Conservation (phyloP, 2,329 filamentous ascomycete genomes). For the Alternaria infectoria region DNA sequence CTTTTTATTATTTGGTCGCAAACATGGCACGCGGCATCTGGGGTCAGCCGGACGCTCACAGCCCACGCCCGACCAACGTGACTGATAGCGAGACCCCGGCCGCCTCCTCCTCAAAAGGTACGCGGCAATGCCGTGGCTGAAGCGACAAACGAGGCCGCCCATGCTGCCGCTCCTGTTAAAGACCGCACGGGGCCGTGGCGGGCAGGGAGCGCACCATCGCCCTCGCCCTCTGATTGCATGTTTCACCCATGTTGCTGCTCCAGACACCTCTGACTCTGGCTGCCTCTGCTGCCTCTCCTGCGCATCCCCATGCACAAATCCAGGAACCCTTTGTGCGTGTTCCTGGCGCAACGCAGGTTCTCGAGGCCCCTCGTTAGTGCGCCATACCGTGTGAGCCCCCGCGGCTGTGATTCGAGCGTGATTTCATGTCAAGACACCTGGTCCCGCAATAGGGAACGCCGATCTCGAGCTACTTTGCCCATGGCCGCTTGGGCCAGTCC, state of each 20-base stretch:
- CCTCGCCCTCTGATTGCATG: slow-evolving; percentile 16
- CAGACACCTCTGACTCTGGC: slow-evolving; percentile 8
- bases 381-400: slow-evolving; percentile 15
- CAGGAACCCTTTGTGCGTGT: slow-evolving; percentile 29
- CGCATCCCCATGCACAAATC: slow-evolving; percentile 5
- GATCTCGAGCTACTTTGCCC: slow-evolving; percentile 24
- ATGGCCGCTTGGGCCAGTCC: slow-evolving; percentile 24
- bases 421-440: slow-evolving; percentile 13
- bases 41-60: slow-evolving; percentile 27
- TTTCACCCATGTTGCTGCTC: slow-evolving; percentile 15
- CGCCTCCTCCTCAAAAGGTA: slow-evolving; percentile 19
- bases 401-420: slow-evolving; percentile 31
- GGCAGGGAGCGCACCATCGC: slow-evolving; percentile 12
- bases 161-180: slow-evolving; percentile 10
- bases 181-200: slow-evolving; percentile 12
- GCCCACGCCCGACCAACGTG: slow-evolving; percentile 25
- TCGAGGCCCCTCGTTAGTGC: slow-evolving; percentile 22
- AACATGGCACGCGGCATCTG: slow-evolving; percentile 29
- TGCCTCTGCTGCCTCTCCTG: not conserved
- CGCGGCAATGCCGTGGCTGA: slow-evolving; percentile 22
- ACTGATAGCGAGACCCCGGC: slow-evolving; percentile 25
- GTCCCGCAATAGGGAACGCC: slow-evolving; percentile 26
- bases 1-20: slow-evolving; percentile 28
- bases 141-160: slow-evolving; percentile 12
- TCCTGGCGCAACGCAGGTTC: slow-evolving; percentile 28